phyloP scores from a whole-genome alignment of 1,139 yeast species.

The Candida albicans region DNA sequence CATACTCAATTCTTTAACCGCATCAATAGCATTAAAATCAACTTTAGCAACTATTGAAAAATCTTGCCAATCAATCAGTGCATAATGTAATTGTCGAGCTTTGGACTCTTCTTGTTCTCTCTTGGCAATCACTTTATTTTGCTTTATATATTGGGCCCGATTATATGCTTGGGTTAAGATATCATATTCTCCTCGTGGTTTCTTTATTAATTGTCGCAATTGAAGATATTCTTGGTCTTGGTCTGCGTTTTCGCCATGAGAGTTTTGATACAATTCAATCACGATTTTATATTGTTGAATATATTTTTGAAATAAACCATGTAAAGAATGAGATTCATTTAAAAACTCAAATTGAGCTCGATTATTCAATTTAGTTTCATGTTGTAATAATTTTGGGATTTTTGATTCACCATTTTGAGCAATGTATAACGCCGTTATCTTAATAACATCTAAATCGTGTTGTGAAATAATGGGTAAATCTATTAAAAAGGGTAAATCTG shows the following conservation, averaged over 20 bases:
- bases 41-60: conserved; percentile 71
- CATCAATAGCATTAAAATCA: conserved; percentile 66
- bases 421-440: conserved; percentile 68
- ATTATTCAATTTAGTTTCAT: conserved; percentile 36
- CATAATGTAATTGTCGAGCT: conserved; percentile 51
- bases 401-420: conserved; percentile 56
- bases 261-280: conserved; percentile 19
- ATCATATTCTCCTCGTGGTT: conserved; percentile 3
- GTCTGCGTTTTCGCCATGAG: no score
- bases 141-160: conserved; percentile 58
- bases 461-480: conserved; percentile 58
- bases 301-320: conserved; percentile 51
- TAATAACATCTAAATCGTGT: conserved; percentile 67
- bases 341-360: conserved; percentile 71
- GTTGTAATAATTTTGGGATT: conserved; percentile 34
- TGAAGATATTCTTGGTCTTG: conserved; percentile 8
- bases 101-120: conserved; percentile 34
- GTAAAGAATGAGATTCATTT: conserved; percentile 57
- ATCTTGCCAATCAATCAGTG: conserved; percentile 87
- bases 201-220: conserved; percentile 8
- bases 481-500: conserved; percentile 46
- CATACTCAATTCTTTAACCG: conserved; percentile 55
- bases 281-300: conserved; percentile 57
- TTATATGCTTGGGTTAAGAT: conserved; percentile 52
- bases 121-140: conserved; percentile 28